Percentiles rank a stretch among this genome's conserved stretches.
phyloP scores from a whole-genome alignment of 169 alveolate genomes.

The Plasmodium yoelii region DNA sequence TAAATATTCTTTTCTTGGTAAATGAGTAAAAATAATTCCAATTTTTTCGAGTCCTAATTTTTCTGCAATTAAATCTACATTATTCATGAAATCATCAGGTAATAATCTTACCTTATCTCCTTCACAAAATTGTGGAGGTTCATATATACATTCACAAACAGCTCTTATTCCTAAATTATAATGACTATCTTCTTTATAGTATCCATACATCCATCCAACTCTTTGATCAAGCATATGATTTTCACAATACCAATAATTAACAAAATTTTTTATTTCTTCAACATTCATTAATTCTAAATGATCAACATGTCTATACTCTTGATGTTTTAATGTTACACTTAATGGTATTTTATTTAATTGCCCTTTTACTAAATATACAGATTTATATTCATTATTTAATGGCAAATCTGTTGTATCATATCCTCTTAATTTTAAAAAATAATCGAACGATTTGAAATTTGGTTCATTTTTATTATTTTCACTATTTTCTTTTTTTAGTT shows the following conservation, averaged over 20 bases:
- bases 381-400: conserved; percentile 31
- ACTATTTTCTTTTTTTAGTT: neutral
- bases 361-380: conserved; percentile 26
- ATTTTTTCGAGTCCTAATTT: conserved; percentile 94
- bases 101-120: conserved; percentile 75
- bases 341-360: conserved; percentile 91
- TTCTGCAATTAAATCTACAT: conserved; percentile 94
- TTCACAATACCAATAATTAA: conserved; percentile 92
- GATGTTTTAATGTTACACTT: conserved; percentile 95
- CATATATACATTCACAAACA: conserved; percentile 97
- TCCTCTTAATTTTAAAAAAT: conserved; percentile 84
- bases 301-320: conserved; percentile 97
- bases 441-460: conserved; percentile 88
- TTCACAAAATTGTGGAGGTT: conserved; percentile 95
- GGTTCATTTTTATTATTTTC: conserved; percentile 57
- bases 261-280: conserved; percentile 94
- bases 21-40: conserved; percentile 96
- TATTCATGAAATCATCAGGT: conserved; percentile 81
- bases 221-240: conserved; percentile 93
- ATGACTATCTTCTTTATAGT: conserved; percentile 97
- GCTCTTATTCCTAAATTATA: conserved; percentile 98
- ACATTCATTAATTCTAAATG: conserved; percentile 97
- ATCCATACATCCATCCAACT: conserved; percentile 97
- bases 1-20: conserved; percentile 95
- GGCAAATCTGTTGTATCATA: conserved; percentile 87